A percentile compares a stretch with the other conserved stretches of the same genome.
phyloP scores from a whole-genome alignment of 2,329 filamentous ascomycete genomes.

The Myriosclerotinia scirpicola region DNA sequence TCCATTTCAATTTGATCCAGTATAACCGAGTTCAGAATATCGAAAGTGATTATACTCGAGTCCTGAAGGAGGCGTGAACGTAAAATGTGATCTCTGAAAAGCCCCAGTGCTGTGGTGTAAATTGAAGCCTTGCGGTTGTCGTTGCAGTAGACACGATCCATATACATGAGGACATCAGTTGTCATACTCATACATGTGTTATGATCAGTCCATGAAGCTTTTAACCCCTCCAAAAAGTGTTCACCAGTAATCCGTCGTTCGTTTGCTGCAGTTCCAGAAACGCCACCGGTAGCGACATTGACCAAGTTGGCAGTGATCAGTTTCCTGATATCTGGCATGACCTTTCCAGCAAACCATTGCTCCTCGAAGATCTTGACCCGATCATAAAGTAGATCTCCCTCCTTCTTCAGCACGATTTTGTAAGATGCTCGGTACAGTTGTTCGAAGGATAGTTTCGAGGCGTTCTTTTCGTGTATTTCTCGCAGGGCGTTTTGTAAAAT shows the following conservation, averaged over 20 bases:
- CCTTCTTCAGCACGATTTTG: slow-evolving; percentile 87
- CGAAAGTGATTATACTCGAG: slow-evolving; percentile 56
- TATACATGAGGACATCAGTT: slow-evolving; percentile 95
- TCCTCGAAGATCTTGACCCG: slow-evolving; percentile 79
- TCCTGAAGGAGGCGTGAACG: slow-evolving; percentile 54
- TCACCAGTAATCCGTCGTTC: slow-evolving; percentile 81
- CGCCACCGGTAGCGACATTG: slow-evolving; percentile 57
- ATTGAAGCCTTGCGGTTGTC: slow-evolving; percentile 75
- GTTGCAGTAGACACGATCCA: slow-evolving; percentile 80
- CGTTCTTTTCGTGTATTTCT: slow-evolving; percentile 91
- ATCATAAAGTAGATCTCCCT: slow-evolving; percentile 78
- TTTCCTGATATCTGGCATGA: slow-evolving; percentile 67
- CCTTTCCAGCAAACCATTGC: slow-evolving; percentile 72
- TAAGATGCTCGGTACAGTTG: slow-evolving; percentile 93
- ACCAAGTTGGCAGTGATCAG: slow-evolving; percentile 70
- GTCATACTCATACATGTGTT: slow-evolving; percentile 95
- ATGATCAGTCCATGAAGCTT: slow-evolving; percentile 82
- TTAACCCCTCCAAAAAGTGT: slow-evolving; percentile 74
- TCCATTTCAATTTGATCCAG: slow-evolving; percentile 93
- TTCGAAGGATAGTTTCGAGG: slow-evolving; percentile 88
- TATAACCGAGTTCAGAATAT: slow-evolving; percentile 77
- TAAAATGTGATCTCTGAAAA: slow-evolving; percentile 86
- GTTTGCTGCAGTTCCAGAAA: slow-evolving; percentile 62
- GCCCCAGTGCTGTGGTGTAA: slow-evolving; percentile 78
- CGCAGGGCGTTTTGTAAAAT: slow-evolving; percentile 72